Evolutionary conservation across 2,329 filamentous ascomycete genomes (phyloP), one percentile per base, ranked within the genome.

Genomic region (Allantophomopsis cytisporea): DNA sequence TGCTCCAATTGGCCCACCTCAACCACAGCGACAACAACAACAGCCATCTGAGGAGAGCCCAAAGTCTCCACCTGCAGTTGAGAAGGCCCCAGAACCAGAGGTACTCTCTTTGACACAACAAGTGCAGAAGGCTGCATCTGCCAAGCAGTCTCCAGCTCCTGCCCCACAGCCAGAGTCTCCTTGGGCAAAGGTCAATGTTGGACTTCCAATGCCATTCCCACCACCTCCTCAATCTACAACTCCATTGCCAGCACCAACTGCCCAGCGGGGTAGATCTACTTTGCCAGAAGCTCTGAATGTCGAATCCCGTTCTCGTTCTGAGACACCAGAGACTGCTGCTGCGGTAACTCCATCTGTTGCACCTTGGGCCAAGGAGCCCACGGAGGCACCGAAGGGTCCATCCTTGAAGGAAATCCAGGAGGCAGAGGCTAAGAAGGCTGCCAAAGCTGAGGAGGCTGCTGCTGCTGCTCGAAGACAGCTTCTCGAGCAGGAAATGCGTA

Each of bases 381-480:
- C 83, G 37, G 70, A 76, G 43, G 63, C 71, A 17, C 76, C 84
- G 32, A 93, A 84, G 59, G 88, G 87, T 0, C 91, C 89, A 2
- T 95, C 88, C 43, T 66, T 98, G 45, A 94, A 87, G 62, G 88
- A 98, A 55, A 98, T 98, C 17, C 91, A 98, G 58, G 89, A 94
- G 59, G 81, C 85, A 4, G 91, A 98, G 59, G 89, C 89, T 30
- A 85, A 83, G 54, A 93, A 91, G 57, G 88, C 88, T 10, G 89
- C 89, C 38, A 84, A 93, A 61, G 80, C 76, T 11, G 89, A 96
- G 54, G 86, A 91, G 54, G 64, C 77, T 39, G 86, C 84, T 13
- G 78, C 80, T 30, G 81, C 84, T 33, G 73, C 81, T 43, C 82
- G 88, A 49, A 84, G 83, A 49, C 79, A 79, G 36, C 71, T 78